Percentiles rank a stretch among this genome's conserved stretches.
phyloP scores from a whole-genome alignment of 805 yeast species.

The Starmerella bombi region DNA sequence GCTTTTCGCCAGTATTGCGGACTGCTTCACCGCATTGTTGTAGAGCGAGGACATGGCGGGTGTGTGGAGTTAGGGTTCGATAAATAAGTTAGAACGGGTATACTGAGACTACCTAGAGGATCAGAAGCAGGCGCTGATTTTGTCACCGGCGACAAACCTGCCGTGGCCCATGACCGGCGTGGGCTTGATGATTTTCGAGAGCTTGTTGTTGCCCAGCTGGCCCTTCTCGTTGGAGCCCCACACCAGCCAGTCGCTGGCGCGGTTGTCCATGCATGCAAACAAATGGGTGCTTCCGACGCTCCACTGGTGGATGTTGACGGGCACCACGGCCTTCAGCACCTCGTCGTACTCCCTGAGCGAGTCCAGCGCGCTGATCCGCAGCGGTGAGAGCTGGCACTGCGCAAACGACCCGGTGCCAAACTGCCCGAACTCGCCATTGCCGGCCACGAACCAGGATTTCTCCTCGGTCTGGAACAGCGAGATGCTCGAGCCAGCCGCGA shows the following conservation, averaged over 20 bases:
- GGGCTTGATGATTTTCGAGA: conserved; percentile 35
- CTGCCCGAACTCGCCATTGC: conserved; percentile 77
- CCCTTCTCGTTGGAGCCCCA: conserved; percentile 83
- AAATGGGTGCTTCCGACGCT: conserved; percentile 54
- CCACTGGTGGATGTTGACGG: conserved; percentile 40
- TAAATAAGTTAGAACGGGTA: no score
- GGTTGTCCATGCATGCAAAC: conserved; percentile 45
- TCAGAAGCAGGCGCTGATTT: conserved; percentile 17
- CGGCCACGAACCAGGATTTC: conserved; percentile 47
- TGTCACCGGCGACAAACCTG: conserved; percentile 20
- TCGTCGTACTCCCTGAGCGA: conserved; percentile 46
- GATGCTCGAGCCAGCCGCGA: conserved; percentile 62
- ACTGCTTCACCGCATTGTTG: conserved; percentile 81
- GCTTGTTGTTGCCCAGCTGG: conserved; percentile 75
- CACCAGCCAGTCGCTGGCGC: conserved; percentile 33
- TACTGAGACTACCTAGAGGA: neutral
- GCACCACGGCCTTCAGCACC: conserved; percentile 29
- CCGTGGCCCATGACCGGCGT: conserved; percentile 9
- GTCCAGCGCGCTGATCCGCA: conserved; percentile 38
- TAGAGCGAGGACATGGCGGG: conserved; percentile 56
- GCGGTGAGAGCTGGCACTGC: conserved; percentile 61
- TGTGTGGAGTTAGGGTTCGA: no score
- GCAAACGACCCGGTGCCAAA: conserved; percentile 64
- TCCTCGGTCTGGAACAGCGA: conserved; percentile 34
- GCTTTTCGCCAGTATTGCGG: conserved; percentile 58